These are phyloP conservation scores for Podospora australis DNA, from an alignment of 495 filamentous ascomycete genomes.

Conservation along the genomic window DNA sequence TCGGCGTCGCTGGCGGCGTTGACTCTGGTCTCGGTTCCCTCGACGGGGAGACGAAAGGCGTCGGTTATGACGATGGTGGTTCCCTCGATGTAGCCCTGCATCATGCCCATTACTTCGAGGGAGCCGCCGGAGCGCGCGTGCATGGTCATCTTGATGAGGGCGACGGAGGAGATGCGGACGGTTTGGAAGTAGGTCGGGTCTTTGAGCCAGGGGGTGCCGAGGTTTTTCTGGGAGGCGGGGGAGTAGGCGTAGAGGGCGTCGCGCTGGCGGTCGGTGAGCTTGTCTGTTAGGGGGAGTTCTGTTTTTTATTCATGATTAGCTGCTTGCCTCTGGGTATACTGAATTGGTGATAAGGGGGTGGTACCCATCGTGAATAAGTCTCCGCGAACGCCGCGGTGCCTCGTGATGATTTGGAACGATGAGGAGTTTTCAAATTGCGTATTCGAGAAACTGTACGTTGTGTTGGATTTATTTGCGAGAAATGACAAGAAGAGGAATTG, in stretches of 20 bases:
- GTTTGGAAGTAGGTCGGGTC: constrained; percentile 87
- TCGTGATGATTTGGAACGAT: background rate
- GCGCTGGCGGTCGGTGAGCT: constrained; percentile 73
- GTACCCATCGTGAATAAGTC: constrained; percentile 4
- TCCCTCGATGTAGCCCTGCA: constrained; percentile 89
- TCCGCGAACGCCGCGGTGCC: background rate
- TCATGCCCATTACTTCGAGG: constrained; percentile 95
- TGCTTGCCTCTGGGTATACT: no score
- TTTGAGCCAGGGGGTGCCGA: constrained; percentile 62
- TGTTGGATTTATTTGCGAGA: background rate
- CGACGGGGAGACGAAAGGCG: constrained; percentile 88
- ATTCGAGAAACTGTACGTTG: background rate
- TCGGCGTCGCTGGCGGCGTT: constrained; percentile 93
- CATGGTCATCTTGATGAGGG: constrained; percentile 98
- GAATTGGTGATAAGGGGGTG: background rate
- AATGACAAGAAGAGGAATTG: background rate
- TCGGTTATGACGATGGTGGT: constrained; percentile 89
- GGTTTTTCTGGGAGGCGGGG: constrained; percentile 53
- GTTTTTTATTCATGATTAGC: background rate
- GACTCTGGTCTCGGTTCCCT: constrained; percentile 95
- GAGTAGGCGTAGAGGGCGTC: constrained; percentile 90
- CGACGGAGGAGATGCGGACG: constrained; percentile 87
- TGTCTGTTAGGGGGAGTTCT: constrained; percentile 59
- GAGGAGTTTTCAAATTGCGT: background rate
- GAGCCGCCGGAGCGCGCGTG: constrained; percentile 89